phyloP scores from a whole-genome alignment of 1,139 yeast genomes.

The Geotrichum citri-aurantii region DNA sequence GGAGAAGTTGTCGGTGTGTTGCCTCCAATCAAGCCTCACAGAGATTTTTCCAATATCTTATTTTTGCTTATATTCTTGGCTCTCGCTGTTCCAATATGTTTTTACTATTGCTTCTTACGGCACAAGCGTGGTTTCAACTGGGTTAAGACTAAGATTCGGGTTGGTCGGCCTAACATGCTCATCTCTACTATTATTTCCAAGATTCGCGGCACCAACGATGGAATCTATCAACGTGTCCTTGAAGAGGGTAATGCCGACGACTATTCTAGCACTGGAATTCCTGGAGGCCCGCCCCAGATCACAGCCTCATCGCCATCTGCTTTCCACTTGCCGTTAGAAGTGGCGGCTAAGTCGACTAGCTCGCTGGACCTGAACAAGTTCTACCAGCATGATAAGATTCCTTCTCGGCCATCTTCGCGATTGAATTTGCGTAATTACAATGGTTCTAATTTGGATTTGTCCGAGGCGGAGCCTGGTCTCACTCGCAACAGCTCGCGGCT shows the following conservation, averaged over 20 bases:
- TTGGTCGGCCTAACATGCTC: background rate
- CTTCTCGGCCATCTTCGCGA: slow-evolving; percentile 21
- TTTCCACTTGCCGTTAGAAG: slow-evolving; percentile 16
- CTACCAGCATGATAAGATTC: slow-evolving; percentile 3
- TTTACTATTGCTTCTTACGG: slow-evolving; percentile 3
- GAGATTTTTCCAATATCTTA: background rate
- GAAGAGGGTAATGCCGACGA: slow-evolving; percentile 12
- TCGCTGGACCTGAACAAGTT: slow-evolving; percentile 27
- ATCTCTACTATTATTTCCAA: background rate
- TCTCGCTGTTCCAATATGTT: background rate
- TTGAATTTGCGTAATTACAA: background rate
- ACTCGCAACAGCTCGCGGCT: slow-evolving; percentile 5
- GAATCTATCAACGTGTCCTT: slow-evolving; percentile 13
- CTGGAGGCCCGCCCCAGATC: slow-evolving; percentile 12
- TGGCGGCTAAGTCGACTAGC: slow-evolving; percentile 27
- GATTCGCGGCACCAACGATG: background rate
- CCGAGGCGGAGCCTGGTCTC: slow-evolving; percentile 3
- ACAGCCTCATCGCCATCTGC: slow-evolving; percentile 18
- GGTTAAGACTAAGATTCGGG: slow-evolving; percentile 5
- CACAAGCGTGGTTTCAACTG: slow-evolving; percentile 9
- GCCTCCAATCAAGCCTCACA: background rate
- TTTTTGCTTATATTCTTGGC: background rate
- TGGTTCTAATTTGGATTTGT: background rate
- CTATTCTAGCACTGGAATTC: background rate
- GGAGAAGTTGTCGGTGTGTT: slow-evolving; percentile 15